These are phyloP conservation scores for Penicillium cosmopolitanum DNA, from an alignment of 495 filamentous ascomycete species.

Conservation along the genomic window DNA sequence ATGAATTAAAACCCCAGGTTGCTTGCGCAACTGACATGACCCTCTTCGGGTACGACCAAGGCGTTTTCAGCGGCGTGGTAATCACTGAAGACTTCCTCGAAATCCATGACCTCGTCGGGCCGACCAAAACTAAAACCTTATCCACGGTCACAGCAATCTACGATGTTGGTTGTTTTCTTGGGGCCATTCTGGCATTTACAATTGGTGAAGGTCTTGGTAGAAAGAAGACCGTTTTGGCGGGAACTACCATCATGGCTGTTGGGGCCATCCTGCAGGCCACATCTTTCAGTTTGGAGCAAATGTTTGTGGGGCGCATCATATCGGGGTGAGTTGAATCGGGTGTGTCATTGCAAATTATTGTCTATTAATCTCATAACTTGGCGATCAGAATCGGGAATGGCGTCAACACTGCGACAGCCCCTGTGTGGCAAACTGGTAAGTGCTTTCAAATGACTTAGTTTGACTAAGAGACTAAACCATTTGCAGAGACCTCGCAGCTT, in stretches of 20 bases:
- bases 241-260: slow-evolving; percentile 61
- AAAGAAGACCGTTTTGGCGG: slow-evolving; percentile 59
- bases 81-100: slow-evolving; percentile 61
- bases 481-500: slow-evolving; percentile 57
- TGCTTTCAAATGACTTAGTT: background rate
- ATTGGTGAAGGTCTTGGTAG: slow-evolving; percentile 61
- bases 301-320: slow-evolving; percentile 65
- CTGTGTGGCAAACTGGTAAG: slow-evolving; percentile 60
- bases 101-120: slow-evolving; percentile 50
- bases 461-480: background rate
- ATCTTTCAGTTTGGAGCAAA: slow-evolving; percentile 59
- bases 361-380: background rate
- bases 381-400: slow-evolving; percentile 60
- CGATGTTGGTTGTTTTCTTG: slow-evolving; percentile 64
- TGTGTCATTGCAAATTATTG: background rate
- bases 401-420: slow-evolving; percentile 65
- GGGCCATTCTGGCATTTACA: slow-evolving; percentile 52
- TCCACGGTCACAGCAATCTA: slow-evolving; percentile 66
- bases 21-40: slow-evolving; percentile 62
- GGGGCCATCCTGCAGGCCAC: slow-evolving; percentile 62
- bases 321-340: slow-evolving; percentile 30
- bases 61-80: slow-evolving; percentile 45
- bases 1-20: slow-evolving; percentile 28
- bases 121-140: slow-evolving; percentile 51
- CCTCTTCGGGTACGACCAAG: slow-evolving; percentile 65